Base-by-base conservation (phyloP, 2,329 filamentous ascomycete genomes). In the Phialophora expanda region DNA sequence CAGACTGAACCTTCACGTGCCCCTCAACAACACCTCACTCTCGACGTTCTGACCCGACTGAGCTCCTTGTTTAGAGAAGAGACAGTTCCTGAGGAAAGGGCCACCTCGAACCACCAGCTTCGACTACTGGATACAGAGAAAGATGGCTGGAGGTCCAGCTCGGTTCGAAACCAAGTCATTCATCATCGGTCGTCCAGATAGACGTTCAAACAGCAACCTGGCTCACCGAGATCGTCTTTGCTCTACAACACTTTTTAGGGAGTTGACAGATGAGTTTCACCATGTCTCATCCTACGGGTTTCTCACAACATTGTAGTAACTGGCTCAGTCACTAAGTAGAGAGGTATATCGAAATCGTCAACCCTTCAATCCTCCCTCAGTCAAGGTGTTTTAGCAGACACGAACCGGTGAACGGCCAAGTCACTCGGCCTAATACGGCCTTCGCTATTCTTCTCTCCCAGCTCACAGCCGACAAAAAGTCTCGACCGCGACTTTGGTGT, bases 401-500 rank as follows among this genome's bases (percentile, higher is more conserved):
- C 38, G 5, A n/a, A n/a, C 38, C 17, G 38, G 38, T 8, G 6
- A n/a, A n/a, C 5, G 6, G 17, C 38, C 17, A 3, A 34, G 7
- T 3, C 38, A 14, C 14, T 44, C 6, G 20, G 6, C 14, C 5
- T n/a, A 6, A n/a, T 44, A 44, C 17, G 7, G 38, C 14, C 20
- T 9, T 4, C 26, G 14, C 26, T 0, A 14, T 50, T 17, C 8
- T 12, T 5, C 34, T 12, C 9, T 20, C 9, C 50, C 28, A 26
- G 12, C 24, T 61, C 41, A 70, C 64, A 70, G 56, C 55, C 69
- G 69, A 60, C 70, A 68, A 57, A 97, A 79, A 2, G 84, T 85
- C 72, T 86, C 83, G 74, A 97, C 78, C 5, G 85, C 86, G 56
- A 82, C 83, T 80, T 86, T 92, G 0, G 93, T 97, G 71, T 87